Percentiles rank a stretch among this genome's conserved stretches.
Conservation (phyloP, 192 early-diverging fungal species). For the Coemansia asiatica region DNA sequence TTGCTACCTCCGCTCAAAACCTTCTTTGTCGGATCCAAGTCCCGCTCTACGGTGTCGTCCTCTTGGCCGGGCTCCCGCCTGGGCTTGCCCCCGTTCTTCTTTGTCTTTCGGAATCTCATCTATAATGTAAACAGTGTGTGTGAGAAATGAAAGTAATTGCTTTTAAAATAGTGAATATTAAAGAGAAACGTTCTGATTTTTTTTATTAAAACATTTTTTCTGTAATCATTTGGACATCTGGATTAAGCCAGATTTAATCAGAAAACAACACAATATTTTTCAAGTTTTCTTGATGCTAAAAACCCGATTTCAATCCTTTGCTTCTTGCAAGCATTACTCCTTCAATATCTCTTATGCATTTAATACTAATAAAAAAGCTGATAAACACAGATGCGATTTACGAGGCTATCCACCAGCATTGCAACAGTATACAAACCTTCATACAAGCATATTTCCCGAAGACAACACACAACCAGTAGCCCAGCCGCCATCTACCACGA, state of each 20-base stretch:
- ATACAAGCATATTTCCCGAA: too few species aligned
- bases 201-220: too few species aligned
- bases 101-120: slow-evolving; percentile 53
- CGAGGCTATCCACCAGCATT: too few species aligned
- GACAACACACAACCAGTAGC: neutral
- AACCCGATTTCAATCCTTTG: too few species aligned
- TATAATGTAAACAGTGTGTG: neutral
- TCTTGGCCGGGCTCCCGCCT: slow-evolving; percentile 21
- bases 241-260: neutral
- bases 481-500: neutral
- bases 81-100: slow-evolving; percentile 19
- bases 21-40: slow-evolving; percentile 42
- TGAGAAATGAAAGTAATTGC: slow-evolving; percentile 3
- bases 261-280: too few species aligned
- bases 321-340: too few species aligned
- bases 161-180: neutral
- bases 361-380: too few species aligned
- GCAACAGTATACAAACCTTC: too few species aligned
- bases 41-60: slow-evolving; percentile 16
- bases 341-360: too few species aligned
- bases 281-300: neutral
- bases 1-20: slow-evolving; percentile 41
- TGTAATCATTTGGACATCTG: too few species aligned
- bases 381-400: too few species aligned
- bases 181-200: neutral